A percentile compares a stretch with the other conserved stretches of the same genome.
phyloP scores from a whole-genome alignment of 257 asterid genomes.

The Fraxinus excelsior region DNA sequence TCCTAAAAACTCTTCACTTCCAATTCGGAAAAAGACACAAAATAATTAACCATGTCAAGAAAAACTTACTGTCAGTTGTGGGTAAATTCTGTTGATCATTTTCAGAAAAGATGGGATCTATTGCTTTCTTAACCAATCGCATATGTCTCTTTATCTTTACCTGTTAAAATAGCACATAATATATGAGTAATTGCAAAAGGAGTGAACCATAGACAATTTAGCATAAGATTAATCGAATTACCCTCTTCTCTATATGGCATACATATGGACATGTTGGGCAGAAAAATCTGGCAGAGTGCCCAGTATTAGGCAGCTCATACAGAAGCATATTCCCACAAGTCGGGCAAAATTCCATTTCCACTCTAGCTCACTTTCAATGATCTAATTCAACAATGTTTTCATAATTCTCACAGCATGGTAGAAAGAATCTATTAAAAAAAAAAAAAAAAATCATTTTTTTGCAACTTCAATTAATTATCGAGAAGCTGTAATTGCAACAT shows the following conservation, averaged over 20 bases:
- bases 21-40: background rate
- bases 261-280: constrained; percentile 72
- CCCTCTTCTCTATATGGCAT: constrained; percentile 57
- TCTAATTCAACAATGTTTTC: background rate
- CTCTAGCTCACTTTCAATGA: background rate
- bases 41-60: background rate
- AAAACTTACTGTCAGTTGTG: constrained; percentile 56
- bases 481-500: constrained; percentile 1
- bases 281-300: constrained; percentile 48
- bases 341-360: constrained; percentile 79
- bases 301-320: constrained; percentile 60
- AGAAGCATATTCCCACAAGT: constrained; percentile 64
- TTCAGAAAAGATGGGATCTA: constrained; percentile 68
- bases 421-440: background rate
- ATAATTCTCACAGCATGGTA: background rate
- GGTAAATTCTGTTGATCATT: constrained; percentile 45
- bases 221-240: constrained; percentile 18
- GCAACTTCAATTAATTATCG: background rate
- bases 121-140: constrained; percentile 56
- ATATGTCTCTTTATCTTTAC: constrained; percentile 59
- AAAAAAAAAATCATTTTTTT: background rate
- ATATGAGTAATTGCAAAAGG: background rate
- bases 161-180: constrained; percentile 32
- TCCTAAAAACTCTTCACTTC: background rate
- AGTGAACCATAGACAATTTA: constrained; percentile 4